Evolutionary conservation across 148 eudicot species (phyloP).

Genomic region (Beta vulgaris): DNA sequence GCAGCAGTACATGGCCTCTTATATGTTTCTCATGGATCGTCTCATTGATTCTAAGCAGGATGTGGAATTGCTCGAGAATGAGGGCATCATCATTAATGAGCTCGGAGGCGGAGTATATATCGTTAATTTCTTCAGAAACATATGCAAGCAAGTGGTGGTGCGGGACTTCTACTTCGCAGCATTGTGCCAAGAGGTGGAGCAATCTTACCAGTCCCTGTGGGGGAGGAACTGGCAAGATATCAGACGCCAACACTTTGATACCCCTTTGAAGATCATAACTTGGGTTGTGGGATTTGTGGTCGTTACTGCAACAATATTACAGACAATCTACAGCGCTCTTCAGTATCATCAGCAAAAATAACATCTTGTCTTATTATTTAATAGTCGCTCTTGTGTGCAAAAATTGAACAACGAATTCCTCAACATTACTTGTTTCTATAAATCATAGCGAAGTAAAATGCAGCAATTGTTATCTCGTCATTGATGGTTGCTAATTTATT

Average conservation of each 20-base stretch:
- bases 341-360: neutral
- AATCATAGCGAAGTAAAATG: too few species aligned
- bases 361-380: too few species aligned
- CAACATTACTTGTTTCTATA: too few species aligned
- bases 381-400: too few species aligned
- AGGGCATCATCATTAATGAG: constrained; percentile 17
- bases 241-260: constrained; percentile 12
- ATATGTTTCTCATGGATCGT: constrained; percentile 21
- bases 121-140: constrained; percentile 15
- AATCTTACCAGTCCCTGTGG: constrained; percentile 2
- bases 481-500: too few species aligned
- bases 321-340: neutral
- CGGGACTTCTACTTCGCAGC: constrained; percentile 4
- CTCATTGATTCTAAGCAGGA: constrained; percentile 11
- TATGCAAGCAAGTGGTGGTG: constrained; percentile 21
- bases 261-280: constrained; percentile 14
- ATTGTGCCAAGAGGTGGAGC: constrained; percentile 15
- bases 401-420: too few species aligned
- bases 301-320: neutral
- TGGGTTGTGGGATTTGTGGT: constrained; percentile 10
- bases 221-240: constrained; percentile 15
- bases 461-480: too few species aligned
- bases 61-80: neutral
- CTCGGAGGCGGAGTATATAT: constrained; percentile 13
- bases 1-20: constrained; percentile 15